Conservation (phyloP, 2,329 filamentous ascomycete genomes). For the Ophiognomonia clavigignenti-juglandacearum region DNA sequence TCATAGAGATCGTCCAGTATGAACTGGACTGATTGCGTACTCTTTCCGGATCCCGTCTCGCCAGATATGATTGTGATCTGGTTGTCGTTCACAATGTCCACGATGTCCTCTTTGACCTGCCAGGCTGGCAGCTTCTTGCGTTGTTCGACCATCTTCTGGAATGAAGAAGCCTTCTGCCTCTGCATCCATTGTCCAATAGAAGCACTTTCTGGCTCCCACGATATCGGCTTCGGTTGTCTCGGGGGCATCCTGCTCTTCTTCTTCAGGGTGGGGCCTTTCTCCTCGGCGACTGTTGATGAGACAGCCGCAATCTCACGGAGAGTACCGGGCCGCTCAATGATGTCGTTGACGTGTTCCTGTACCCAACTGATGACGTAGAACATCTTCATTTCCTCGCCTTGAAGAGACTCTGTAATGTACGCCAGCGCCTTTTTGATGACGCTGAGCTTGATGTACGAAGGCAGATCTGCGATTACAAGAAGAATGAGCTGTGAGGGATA, state of each 20-base stretch:
- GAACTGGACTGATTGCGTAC: slow-evolving; percentile 94
- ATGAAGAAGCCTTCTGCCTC: slow-evolving; percentile 59
- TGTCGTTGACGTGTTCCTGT: slow-evolving; percentile 74
- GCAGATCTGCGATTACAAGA: slow-evolving; percentile 65
- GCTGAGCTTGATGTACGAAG: slow-evolving; percentile 89
- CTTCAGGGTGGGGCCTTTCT: slow-evolving; percentile 27
- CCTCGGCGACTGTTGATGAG: slow-evolving; percentile 60
- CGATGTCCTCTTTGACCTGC: slow-evolving; percentile 72
- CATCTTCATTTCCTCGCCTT: slow-evolving; percentile 82
- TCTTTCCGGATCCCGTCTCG: slow-evolving; percentile 95
- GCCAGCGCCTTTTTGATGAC: slow-evolving; percentile 72
- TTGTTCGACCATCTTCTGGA: slow-evolving; percentile 70
- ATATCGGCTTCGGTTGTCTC: slow-evolving; percentile 53
- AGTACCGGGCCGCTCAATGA: slow-evolving; percentile 79
- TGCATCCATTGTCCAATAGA: slow-evolving; percentile 66
- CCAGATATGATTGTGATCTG: slow-evolving; percentile 96
- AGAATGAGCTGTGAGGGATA: slow-evolving; percentile 73
- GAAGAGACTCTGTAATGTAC: slow-evolving; percentile 64
- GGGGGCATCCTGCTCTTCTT: slow-evolving; percentile 29
- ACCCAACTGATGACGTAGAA: slow-evolving; percentile 91
- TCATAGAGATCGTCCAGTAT: slow-evolving; percentile 86
- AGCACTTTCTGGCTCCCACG: slow-evolving; percentile 55
- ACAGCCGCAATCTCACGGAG: slow-evolving; percentile 81
- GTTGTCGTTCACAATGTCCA: slow-evolving; percentile 67
- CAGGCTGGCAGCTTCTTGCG: slow-evolving; percentile 80